Evolutionary conservation across 2,329 filamentous ascomycete species (phyloP).

Genomic region (Venturia oleaginea): DNA sequence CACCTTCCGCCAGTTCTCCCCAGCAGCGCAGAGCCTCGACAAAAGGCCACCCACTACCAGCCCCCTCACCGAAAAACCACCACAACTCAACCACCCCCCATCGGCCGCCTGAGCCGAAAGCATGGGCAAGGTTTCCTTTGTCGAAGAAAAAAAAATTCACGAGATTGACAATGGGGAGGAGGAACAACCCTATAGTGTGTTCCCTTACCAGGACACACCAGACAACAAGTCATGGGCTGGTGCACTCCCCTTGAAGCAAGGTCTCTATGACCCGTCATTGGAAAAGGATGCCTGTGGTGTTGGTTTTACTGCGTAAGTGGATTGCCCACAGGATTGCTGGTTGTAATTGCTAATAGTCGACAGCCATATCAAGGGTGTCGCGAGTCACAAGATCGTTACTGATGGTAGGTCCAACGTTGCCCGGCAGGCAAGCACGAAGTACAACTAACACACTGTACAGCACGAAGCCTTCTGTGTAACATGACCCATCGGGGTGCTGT

Average conservation of each 20-base stretch:
- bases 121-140: constrained; percentile 46
- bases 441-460: constrained; percentile 39
- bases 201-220: constrained; percentile 70
- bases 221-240: constrained; percentile 92
- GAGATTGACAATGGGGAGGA: constrained; percentile 46
- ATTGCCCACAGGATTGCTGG: neutral
- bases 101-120: constrained; percentile 44
- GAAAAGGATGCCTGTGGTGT: constrained; percentile 99
- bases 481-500: constrained; percentile 99
- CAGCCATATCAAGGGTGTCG: constrained; percentile 93
- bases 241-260: constrained; percentile 93
- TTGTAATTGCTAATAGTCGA: constrained; percentile 15
- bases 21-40: neutral
- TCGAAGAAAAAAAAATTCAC: constrained; percentile 40
- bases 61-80: neutral
- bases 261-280: constrained; percentile 89
- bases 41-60: neutral
- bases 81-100: neutral
- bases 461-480: constrained; percentile 92
- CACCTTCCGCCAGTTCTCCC: neutral
- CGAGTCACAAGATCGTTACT: constrained; percentile 97
- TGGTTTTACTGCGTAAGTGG: constrained; percentile 85
- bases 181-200: constrained; percentile 46
- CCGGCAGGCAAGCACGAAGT: constrained; percentile 2
- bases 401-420: constrained; percentile 64